These are phyloP conservation scores for Durusdinium trenchii DNA, from an alignment of 73 alveolate genomes.

Conservation along the genomic window DNA sequence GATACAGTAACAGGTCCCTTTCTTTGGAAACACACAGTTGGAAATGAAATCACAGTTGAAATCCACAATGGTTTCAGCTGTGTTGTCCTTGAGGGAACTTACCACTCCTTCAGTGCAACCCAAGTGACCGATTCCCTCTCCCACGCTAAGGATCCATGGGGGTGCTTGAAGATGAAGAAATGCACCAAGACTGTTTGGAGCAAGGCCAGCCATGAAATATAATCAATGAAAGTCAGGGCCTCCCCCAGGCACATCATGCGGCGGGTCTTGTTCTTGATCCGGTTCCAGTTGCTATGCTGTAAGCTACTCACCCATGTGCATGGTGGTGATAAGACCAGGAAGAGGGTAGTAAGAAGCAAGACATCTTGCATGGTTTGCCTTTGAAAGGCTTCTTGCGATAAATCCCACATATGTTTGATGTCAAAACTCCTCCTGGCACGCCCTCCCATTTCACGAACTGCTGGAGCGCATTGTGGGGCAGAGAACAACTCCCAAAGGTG, in stretches of 20 bases:
- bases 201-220: neutral
- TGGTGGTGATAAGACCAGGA: neutral
- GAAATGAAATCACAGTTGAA: neutral
- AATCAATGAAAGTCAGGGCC: neutral
- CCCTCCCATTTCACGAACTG: neutral
- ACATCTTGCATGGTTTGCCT: neutral
- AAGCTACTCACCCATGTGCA: neutral
- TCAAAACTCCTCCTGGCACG: neutral
- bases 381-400: neutral
- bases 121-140: neutral
- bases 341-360: neutral
- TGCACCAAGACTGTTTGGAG: neutral
- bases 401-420: neutral
- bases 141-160: neutral
- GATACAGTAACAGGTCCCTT: too few relatives aligned
- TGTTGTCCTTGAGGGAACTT: too few relatives aligned
- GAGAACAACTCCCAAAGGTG: neutral
- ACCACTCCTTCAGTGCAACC: neutral
- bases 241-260: neutral
- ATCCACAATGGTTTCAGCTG: too few relatives aligned
- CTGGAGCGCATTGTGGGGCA: neutral
- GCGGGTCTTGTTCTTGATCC: neutral
- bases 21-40: neutral
- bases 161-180: neutral
- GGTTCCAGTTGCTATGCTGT: neutral